Evolutionary conservation across 192 early-diverging fungal genomes (phyloP).

Genomic region (Entomortierella chlamydospora): DNA sequence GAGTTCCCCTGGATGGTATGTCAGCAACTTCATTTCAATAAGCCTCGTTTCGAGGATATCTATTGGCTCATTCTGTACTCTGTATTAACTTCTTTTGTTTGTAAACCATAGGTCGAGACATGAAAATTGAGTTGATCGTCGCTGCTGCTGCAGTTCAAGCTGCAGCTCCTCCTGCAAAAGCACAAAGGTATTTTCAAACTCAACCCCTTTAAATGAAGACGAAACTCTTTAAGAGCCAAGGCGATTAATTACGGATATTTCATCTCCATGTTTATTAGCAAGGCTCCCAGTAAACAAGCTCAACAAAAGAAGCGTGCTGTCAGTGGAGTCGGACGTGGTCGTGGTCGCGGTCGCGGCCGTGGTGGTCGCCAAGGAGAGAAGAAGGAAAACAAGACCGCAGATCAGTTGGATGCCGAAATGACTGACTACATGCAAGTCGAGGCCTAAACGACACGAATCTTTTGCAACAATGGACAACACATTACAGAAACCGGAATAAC

Average conservation of each 20-base stretch:
- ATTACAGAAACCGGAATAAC: too few relatives aligned
- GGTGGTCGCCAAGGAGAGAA: slow-evolving; percentile 45
- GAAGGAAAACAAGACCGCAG: slow-evolving; percentile 55
- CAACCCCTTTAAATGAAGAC: neutral
- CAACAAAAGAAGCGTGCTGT: slow-evolving; percentile 12
- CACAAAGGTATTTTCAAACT: slow-evolving; percentile 29
- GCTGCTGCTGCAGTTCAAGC: slow-evolving; percentile 53
- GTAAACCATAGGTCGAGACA: slow-evolving; percentile 50
- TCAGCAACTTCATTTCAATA: neutral
- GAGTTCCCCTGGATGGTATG: slow-evolving; percentile 61
- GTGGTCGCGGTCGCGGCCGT: slow-evolving; percentile 30
- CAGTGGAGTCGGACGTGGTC: slow-evolving; percentile 20
- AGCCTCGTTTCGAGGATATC: neutral
- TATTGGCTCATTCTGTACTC: too few relatives aligned
- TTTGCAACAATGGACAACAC: too few relatives aligned
- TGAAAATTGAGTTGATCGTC: slow-evolving; percentile 61
- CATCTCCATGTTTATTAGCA: neutral
- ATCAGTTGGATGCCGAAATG: slow-evolving; percentile 63
- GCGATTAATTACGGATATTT: neutral
- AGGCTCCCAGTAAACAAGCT: slow-evolving; percentile 18
- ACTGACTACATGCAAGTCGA: slow-evolving; percentile 63
- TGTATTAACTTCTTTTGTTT: too few relatives aligned
- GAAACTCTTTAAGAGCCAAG: neutral
- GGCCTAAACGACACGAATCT: slow-evolving; percentile 11
- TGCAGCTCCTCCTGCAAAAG: slow-evolving; percentile 23